These are phyloP conservation scores for Penicillium sp. DNA, from an alignment of 2,329 filamentous ascomycete genomes.

Conservation along the genomic window DNA sequence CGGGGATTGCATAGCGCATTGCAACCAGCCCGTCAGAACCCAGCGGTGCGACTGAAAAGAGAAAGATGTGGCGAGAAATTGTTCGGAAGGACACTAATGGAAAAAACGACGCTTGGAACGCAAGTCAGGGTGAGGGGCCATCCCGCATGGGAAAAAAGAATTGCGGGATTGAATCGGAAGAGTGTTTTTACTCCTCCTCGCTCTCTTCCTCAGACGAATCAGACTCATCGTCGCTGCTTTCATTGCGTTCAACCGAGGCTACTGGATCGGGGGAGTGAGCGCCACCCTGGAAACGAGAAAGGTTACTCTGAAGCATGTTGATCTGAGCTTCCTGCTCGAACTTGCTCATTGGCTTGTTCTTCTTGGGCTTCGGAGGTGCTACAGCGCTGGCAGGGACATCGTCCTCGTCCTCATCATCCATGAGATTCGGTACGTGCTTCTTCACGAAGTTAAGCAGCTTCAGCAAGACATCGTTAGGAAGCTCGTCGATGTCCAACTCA, in stretches of 20 bases:
- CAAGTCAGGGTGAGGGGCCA: slow-evolving; percentile 16
- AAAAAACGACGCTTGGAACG: slow-evolving; percentile 21
- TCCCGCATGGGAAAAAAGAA: neutral
- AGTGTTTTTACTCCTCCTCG: slow-evolving; percentile 44
- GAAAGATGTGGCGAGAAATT: neutral
- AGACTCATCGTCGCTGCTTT: slow-evolving; percentile 46
- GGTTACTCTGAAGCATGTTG: slow-evolving; percentile 45
- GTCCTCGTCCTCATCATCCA: slow-evolving; percentile 46
- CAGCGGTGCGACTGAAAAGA: neutral
- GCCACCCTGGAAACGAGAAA: slow-evolving; percentile 45
- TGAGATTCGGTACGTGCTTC: slow-evolving; percentile 43
- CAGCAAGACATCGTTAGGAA: slow-evolving; percentile 46
- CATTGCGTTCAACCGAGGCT: slow-evolving; percentile 42
- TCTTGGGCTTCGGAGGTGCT: slow-evolving; percentile 45
- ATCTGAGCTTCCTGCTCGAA: slow-evolving; percentile 51
- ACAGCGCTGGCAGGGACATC: slow-evolving; percentile 32
- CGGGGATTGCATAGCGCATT: neutral
- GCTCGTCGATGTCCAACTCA: slow-evolving; percentile 49
- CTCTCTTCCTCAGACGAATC: slow-evolving; percentile 48
- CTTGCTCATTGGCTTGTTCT: slow-evolving; percentile 53
- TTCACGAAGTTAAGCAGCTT: slow-evolving; percentile 48
- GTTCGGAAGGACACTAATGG: neutral
- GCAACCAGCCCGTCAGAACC: neutral
- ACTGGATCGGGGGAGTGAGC: slow-evolving; percentile 43
- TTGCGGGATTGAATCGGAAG: neutral